Evolutionary conservation across 345 rosid genomes (phyloP).

Genomic region (Hypericum perforatum): DNA sequence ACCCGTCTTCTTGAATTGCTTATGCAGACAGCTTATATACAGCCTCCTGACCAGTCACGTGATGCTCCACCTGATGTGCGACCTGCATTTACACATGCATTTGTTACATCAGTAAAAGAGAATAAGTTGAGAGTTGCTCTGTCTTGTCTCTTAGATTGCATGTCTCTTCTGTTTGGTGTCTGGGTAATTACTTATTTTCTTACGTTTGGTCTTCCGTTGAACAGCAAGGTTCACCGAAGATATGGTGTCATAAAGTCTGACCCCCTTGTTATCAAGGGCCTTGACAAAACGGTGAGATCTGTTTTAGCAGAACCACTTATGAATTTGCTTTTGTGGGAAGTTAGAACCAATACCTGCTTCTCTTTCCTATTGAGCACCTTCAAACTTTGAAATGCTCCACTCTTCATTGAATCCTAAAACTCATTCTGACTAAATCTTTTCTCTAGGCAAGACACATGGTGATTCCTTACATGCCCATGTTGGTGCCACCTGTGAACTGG

Average conservation of each 20-base stretch:
- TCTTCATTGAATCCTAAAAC: constrained; percentile 5
- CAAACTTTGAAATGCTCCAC: constrained; percentile 1
- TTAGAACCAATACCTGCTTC: neutral
- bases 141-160: too few relatives aligned
- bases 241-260: constrained; percentile 83
- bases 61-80: constrained; percentile 69
- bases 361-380: constrained; percentile 4
- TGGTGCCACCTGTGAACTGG: constrained; percentile 95
- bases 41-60: constrained; percentile 58
- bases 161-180: too few relatives aligned
- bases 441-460: constrained; percentile 88
- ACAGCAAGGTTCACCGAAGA: constrained; percentile 56
- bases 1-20: constrained; percentile 79
- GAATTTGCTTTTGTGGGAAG: neutral
- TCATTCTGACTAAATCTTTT: constrained; percentile 9
- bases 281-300: constrained; percentile 70
- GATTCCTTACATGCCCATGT: constrained; percentile 97
- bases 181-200: constrained; percentile 10
- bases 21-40: constrained; percentile 74
- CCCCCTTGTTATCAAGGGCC: constrained; percentile 74
- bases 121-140: neutral
- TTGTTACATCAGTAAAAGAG: constrained; percentile 12
- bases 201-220: constrained; percentile 10
- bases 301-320: neutral
- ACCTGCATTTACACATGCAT: constrained; percentile 84